Evolutionary conservation across 2,329 filamentous ascomycete species (phyloP).

Genomic region (Bipolaris gigantea): DNA sequence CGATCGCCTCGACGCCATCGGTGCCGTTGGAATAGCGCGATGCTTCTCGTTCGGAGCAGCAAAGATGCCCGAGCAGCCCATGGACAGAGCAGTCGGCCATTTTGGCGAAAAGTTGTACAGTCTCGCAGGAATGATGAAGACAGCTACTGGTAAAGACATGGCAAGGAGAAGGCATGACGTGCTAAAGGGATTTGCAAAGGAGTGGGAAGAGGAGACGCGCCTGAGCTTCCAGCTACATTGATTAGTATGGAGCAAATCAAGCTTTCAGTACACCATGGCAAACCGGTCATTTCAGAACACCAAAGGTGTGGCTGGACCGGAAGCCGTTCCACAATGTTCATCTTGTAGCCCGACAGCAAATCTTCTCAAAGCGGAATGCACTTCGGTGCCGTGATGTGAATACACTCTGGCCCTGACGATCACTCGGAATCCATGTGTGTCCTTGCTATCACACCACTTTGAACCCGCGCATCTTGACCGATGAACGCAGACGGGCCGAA

Average conservation of each 20-base stretch:
- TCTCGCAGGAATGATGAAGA: slow-evolving; percentile 44
- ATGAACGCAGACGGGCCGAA: slow-evolving; percentile 3
- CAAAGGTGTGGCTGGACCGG: not conserved
- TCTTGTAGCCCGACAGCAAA: not conserved
- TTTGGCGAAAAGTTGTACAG: slow-evolving; percentile 43
- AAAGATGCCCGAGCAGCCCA: slow-evolving; percentile 28
- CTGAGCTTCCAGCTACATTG: slow-evolving; percentile 21
- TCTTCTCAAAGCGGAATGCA: not conserved
- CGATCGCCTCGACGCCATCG: slow-evolving; percentile 88
- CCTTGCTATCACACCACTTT: not conserved
- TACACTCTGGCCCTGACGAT: not conserved
- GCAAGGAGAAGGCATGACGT: slow-evolving; percentile 18
- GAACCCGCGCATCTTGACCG: not conserved
- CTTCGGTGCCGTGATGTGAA: not conserved
- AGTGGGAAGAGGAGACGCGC: slow-evolving; percentile 18
- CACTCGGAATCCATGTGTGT: not conserved
- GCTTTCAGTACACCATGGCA: not conserved
- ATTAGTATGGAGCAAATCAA: not conserved
- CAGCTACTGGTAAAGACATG: slow-evolving; percentile 26
- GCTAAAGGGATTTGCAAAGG: slow-evolving; percentile 18
- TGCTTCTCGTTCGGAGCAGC: slow-evolving; percentile 73
- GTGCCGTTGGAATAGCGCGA: slow-evolving; percentile 79
- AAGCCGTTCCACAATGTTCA: not conserved
- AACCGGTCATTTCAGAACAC: not conserved
- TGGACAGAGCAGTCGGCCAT: slow-evolving; percentile 38